Evolutionary conservation across 768 basidiomycete genomes (phyloP), one percentile per base, ranked within the genome.

Genomic region (Pholiota molesta): DNA sequence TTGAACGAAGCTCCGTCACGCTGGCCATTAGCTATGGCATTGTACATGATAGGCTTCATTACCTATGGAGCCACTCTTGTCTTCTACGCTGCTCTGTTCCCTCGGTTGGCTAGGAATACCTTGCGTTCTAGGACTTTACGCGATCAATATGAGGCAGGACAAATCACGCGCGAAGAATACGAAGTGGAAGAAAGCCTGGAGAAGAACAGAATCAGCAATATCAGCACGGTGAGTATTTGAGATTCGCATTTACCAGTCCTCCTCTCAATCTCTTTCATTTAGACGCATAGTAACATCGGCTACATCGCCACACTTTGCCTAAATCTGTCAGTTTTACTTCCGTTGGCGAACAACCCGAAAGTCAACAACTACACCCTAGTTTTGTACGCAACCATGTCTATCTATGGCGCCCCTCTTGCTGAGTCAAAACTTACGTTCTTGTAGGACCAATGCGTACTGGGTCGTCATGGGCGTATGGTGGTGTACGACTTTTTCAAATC

Each of bases 141-240:
- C 37, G 82, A 81, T 53, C 82, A 79, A 65, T 86, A 83, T 58
- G 86, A 88, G 53, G 78, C 77, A 0, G 88, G 89, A 0, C 83
- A 88, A 61, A 85, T 88, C 10, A 67, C 78, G 0, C 73, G 75
- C 14, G 88, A 88, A 57, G 87, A 83, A 63, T 92, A 89, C 65
- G 92, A 93, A 67, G 69, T 65, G 17, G 91, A 91, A 68, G 91
- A 93, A 67, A 90, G 88, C 33, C 67, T 94, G 47, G 90, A 94
- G 76, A 92, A 92, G 81, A 95, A 92, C 63, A 77, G 87, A 63
- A 90, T 95, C 61, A 91, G 92, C 69, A 94, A 92, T 67, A 90
- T 93, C 64, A 90, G 88, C 69, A 93, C 89, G 45, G 92, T 92
- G 52, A 52, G 81, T 62, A 31, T 19, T n/a, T n/a, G 42, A 10